Evolutionary conservation across 768 basidiomycete genomes (phyloP).

Genomic region (Daedalea quercina): DNA sequence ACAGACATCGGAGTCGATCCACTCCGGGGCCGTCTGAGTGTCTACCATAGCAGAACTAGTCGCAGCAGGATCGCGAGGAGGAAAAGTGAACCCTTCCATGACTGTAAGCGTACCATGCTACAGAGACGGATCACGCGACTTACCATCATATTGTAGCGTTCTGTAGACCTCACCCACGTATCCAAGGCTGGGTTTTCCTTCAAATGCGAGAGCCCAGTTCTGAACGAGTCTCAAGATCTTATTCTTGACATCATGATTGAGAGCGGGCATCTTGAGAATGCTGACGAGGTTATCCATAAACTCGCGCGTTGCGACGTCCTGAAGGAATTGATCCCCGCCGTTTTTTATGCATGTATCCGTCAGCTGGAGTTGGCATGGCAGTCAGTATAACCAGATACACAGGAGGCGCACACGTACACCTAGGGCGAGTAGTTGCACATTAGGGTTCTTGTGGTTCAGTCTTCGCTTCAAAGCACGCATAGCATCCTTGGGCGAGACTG

Average conservation of each 20-base stretch:
- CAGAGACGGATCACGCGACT: slow-evolving; percentile 39
- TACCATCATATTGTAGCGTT: slow-evolving; percentile 69
- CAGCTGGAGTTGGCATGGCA: slow-evolving; percentile 39
- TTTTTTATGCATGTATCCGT: slow-evolving; percentile 95
- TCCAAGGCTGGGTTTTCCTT: slow-evolving; percentile 63
- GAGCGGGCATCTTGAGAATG: slow-evolving; percentile 67
- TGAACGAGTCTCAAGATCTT: slow-evolving; percentile 77
- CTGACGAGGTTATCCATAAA: slow-evolving; percentile 93
- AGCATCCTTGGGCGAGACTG: slow-evolving; percentile 76
- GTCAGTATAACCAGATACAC: background rate
- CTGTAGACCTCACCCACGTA: slow-evolving; percentile 82
- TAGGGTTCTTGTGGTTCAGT: slow-evolving; percentile 91
- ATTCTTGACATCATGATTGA: slow-evolving; percentile 80
- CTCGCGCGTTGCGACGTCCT: slow-evolving; percentile 80
- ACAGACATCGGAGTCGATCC: slow-evolving; percentile 96
- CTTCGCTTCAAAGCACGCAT: slow-evolving; percentile 85
- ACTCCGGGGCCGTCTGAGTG: slow-evolving; percentile 88
- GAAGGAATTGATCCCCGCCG: slow-evolving; percentile 86
- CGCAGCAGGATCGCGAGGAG: slow-evolving; percentile 64
- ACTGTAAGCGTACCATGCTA: slow-evolving; percentile 3
- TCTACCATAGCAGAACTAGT: slow-evolving; percentile 84
- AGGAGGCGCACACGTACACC: slow-evolving; percentile 45
- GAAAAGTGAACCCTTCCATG: slow-evolving; percentile 69
- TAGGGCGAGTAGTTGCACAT: slow-evolving; percentile 86
- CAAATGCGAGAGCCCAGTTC: slow-evolving; percentile 90